phyloP scores from a whole-genome alignment of 495 filamentous ascomycete genomes.

The Apodospora peruviana region DNA sequence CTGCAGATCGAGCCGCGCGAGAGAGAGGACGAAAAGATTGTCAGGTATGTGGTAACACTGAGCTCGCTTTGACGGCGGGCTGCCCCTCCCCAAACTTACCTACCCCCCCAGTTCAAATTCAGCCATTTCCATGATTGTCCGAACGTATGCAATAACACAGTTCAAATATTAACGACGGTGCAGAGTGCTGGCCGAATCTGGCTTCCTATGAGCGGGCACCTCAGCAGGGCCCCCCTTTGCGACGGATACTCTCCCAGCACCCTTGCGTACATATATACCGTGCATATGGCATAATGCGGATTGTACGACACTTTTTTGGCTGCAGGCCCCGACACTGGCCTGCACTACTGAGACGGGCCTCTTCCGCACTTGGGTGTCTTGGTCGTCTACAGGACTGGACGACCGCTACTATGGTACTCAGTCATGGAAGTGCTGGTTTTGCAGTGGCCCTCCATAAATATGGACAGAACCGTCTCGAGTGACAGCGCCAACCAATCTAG shows the following conservation, averaged over 20 bases:
- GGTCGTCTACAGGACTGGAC: no score
- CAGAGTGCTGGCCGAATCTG: constrained; percentile 43
- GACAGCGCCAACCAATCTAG: no score
- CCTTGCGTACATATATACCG: not conserved
- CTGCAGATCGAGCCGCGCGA: constrained; percentile 89
- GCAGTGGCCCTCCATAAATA: no score
- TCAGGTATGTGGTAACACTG: constrained; percentile 41
- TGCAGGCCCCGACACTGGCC: not conserved
- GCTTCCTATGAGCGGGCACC: constrained; percentile 34
- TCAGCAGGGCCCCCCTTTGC: not conserved
- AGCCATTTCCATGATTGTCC: no score
- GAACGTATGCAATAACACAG: no score
- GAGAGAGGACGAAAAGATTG: constrained; percentile 82
- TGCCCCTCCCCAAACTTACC: not conserved
- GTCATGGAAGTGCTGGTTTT: no score
- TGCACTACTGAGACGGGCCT: no score
- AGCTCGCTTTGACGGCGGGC: not conserved
- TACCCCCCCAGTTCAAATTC: not conserved
- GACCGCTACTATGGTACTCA: no score
- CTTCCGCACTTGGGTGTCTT: no score
- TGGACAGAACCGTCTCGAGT: no score
- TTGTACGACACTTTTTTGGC: no score
- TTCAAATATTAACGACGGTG: not conserved
- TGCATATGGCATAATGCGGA: not conserved
- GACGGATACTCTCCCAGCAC: no score